Evolutionary conservation across 225 moss, liverwort and hornwort genomes (phyloP), one percentile per base, ranked within the genome.

Genomic region (Antitrichia curtipendula): DNA sequence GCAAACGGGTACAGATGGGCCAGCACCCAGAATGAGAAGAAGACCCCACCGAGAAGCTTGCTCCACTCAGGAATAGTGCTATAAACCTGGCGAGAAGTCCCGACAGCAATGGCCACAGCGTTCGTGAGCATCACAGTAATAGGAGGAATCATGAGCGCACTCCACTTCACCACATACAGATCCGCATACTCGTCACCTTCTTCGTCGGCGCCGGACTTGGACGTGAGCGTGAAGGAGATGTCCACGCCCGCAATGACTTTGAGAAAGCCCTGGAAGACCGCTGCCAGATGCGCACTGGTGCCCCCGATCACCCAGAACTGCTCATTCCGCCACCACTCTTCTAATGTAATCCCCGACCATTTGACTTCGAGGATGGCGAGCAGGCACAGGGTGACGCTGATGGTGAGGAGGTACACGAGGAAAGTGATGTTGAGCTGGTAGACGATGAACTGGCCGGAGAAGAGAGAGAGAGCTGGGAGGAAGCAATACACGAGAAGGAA

Each of bases 261-360:
- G 64, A 97, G 95, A 47, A 97, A 90, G 59, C 97, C 97, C 85
- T 97, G 97, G 80, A 95, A 91, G 57, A 97, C 97, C 31, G 97
- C 97, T 22, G 96, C 97, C 60, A 97, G 87, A 91, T 97, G 97
- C 58, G 97, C 96, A 49, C 97, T 97, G 25, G 96, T 97, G 16
- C 97, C 97, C 16, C 97, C 97, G 73, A 97, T 97, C 75, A 97
- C 97, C 97, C 97, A 97, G 76, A 97, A 97, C 89, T 97, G 97
- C 88, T 97, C 97, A 43, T 97, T 97, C 32, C 97, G 93, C 97
- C 97, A 97, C 97, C 97, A 97, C 78, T 97, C 97, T 85, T 97
- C 97, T 21, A 97, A 61, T 1, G 97, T 95, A 74, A 97, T 97
- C 31, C 90, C 94, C 4, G 97, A 93, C 97, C 97, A 97, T 88